Conservation (phyloP, 2,329 filamentous ascomycete genomes). For the Penicillium sp. region DNA sequence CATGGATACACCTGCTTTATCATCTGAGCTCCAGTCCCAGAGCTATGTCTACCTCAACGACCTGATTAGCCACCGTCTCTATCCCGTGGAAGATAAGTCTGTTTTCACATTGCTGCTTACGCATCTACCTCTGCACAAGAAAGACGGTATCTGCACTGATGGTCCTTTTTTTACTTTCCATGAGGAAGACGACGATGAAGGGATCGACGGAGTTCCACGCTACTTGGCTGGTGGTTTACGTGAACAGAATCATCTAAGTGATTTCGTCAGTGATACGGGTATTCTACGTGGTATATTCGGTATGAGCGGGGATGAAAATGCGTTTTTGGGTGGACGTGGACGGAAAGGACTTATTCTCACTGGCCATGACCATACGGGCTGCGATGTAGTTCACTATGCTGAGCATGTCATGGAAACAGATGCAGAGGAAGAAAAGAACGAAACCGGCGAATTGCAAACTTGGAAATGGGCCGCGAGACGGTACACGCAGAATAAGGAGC, state of each 20-base stretch:
- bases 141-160: conserved; percentile 78
- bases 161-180: conserved; percentile 81
- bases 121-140: conserved; percentile 87
- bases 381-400: conserved; percentile 82
- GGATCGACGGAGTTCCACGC: conserved; percentile 44
- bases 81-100: conserved; percentile 61
- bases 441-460: conserved; percentile 11
- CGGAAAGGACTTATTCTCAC: conserved; percentile 79
- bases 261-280: conserved; percentile 64
- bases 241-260: conserved; percentile 88
- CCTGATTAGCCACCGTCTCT: conserved; percentile 57
- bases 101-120: conserved; percentile 83
- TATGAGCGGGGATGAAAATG: conserved; percentile 63
- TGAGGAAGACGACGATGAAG: conserved; percentile 62
- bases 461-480: conserved; percentile 41
- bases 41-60: conserved; percentile 72
- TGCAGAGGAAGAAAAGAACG: conserved; percentile 1
- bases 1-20: conserved; percentile 77
- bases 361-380: conserved; percentile 93
- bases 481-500: conserved; percentile 18
- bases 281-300: conserved; percentile 85
- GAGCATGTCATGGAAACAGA: conserved; percentile 49
- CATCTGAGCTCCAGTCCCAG: conserved; percentile 65
- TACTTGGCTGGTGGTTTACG: conserved; percentile 54
- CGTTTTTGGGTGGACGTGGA: conserved; percentile 62